Conservation (phyloP, 441 rosid species). For the Erodium texanum region DNA sequence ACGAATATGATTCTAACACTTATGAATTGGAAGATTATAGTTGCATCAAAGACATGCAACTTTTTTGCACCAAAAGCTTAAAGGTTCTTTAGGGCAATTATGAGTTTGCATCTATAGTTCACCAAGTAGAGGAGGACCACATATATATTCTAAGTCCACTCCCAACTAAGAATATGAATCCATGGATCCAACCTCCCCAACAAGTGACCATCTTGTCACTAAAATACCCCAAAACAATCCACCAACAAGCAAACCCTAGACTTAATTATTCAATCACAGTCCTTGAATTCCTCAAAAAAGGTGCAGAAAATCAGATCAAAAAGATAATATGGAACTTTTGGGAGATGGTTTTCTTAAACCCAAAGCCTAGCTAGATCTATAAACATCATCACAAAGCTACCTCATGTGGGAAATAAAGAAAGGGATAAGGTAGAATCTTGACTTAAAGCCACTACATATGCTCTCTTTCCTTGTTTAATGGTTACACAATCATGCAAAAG, state of each 20-base stretch:
- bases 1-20: neutral
- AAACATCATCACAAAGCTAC: neutral
- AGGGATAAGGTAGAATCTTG: slow-evolving; percentile 3
- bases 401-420: neutral
- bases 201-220: neutral
- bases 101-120: neutral
- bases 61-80: neutral
- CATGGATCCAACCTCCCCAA: neutral
- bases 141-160: neutral
- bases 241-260: neutral
- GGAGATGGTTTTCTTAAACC: neutral
- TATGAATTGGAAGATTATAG: neutral
- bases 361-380: too few relatives aligned
- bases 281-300: neutral
- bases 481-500: neutral
- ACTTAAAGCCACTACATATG: neutral
- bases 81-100: neutral
- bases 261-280: neutral
- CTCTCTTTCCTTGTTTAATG: neutral
- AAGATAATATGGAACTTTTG: neutral
- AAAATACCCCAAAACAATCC: neutral
- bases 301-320: slow-evolving; percentile 1
- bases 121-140: neutral
- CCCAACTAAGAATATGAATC: neutral
- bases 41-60: neutral